Conservation (phyloP, 2,329 filamentous ascomycete species). For the Fusarium longipes region DNA sequence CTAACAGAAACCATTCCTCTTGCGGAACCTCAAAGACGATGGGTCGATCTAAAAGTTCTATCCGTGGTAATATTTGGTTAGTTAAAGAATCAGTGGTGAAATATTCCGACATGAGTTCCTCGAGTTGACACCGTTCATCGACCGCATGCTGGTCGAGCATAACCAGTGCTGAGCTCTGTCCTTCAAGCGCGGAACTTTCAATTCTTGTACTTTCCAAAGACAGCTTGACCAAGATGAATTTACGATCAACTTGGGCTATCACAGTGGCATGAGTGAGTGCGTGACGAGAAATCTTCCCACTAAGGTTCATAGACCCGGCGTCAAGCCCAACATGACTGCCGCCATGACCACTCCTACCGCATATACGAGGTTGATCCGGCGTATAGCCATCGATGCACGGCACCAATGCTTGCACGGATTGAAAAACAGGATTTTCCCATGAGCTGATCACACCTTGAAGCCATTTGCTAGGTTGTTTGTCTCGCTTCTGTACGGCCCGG, state of each 20-base stretch:
- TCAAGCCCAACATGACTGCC: constrained; percentile 47
- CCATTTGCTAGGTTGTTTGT: constrained; percentile 59
- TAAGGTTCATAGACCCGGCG: constrained; percentile 44
- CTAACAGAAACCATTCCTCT: constrained; percentile 71
- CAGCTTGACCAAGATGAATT: constrained; percentile 83
- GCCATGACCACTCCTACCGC: constrained; percentile 16
- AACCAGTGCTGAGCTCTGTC: constrained; percentile 67
- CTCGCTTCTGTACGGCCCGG: constrained; percentile 4
- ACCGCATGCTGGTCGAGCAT: constrained; percentile 95
- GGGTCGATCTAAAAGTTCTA: constrained; percentile 60
- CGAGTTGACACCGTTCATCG: constrained; percentile 86
- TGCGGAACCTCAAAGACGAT: constrained; percentile 73
- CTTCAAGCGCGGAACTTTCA: neutral
- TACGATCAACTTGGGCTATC: constrained; percentile 86
- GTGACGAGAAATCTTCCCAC: constrained; percentile 69
- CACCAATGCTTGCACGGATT: constrained; percentile 58
- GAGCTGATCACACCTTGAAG: constrained; percentile 67
- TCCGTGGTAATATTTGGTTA: constrained; percentile 38
- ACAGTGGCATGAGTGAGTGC: constrained; percentile 71
- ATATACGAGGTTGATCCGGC: neutral
- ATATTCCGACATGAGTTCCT: constrained; percentile 71
- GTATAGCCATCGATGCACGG: constrained; percentile 51
- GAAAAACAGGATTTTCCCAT: constrained; percentile 84
- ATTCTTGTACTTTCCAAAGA: constrained; percentile 36
- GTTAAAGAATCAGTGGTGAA: constrained; percentile 50